Base-by-base conservation (phyloP, 805 yeast species). In the Yarrowia sp. region DNA sequence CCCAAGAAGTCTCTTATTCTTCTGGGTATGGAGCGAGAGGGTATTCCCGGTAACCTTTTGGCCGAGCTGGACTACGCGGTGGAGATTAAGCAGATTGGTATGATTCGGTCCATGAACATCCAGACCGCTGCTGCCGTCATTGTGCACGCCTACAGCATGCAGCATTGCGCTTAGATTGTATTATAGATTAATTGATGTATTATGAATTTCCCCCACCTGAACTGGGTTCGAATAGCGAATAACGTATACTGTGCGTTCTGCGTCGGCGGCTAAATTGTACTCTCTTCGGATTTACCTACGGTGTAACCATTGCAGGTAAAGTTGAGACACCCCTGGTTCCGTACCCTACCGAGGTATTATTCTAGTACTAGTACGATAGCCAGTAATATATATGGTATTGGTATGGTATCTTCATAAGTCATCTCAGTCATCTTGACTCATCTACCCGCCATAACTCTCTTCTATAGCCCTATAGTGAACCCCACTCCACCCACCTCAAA, bases 41-140 rank as follows among this genome's bases (percentile, higher is more conserved):
- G 98, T 65, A 86, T 92, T 65, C 96, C 97, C 0, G 97, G 96
- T 7, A 87, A 87, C 43, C 76, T 92, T 32, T 77, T 92, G 64
- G 87, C 90, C 0, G 93, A 89, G 71, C 78, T 93, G 36, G 98
- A 92, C 72, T 78, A 86, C 69, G 92, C 97, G 73, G 85, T 93
- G 44, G 97, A 92, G 72, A 92, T 92, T 70, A 90, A 91, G 72
- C 98, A 92, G 73, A 87, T 85, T 44, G 98, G 98, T 14, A 92
- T 92, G 15, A 86, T 93, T 44, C 81, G 98, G 69, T 92, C 97
- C 1, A 92, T 92, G 98, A 92, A 92, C 72, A 92, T 92, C 67
- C 98, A 92, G 77, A 92, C 98, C 0, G 98, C 98, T 0, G 87
- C 98, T 0, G 98, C 98, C 0, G 92, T 92, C 18, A 84, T 92